These are phyloP conservation scores for Lactarius quietus DNA, from an alignment of 768 basidiomycete species.

Conservation along the genomic window DNA sequence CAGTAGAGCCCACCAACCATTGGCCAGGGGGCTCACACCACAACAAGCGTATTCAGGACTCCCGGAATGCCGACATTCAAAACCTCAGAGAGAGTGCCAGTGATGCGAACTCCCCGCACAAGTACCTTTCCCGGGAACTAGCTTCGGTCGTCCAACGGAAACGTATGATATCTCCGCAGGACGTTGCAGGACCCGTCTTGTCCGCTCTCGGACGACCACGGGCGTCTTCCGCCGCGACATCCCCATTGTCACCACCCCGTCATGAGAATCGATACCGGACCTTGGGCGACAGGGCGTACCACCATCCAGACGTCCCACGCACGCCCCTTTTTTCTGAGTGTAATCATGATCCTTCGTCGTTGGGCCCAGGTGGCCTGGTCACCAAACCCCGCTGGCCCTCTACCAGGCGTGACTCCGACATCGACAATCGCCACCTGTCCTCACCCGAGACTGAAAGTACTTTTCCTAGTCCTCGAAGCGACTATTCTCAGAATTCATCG, in stretches of 20 bases:
- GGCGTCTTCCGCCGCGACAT: background rate
- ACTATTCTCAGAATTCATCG: background rate
- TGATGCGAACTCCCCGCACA: background rate
- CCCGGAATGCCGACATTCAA: background rate
- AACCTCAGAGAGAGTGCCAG: background rate
- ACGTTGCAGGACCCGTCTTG: background rate
- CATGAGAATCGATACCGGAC: constrained; percentile 4
- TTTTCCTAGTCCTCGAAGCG: background rate
- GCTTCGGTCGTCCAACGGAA: background rate
- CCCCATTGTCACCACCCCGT: background rate
- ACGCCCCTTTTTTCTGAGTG: constrained; percentile 14
- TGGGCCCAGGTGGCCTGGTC: too few relatives aligned
- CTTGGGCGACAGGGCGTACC: constrained; percentile 15
- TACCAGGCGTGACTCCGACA: background rate
- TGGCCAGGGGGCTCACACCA: background rate
- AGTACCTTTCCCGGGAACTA: background rate
- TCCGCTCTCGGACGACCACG: background rate
- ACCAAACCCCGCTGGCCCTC: background rate
- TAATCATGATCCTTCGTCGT: background rate
- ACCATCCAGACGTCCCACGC: constrained; percentile 17
- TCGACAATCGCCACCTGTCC: background rate
- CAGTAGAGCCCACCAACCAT: background rate
- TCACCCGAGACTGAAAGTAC: background rate
- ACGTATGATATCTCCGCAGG: constrained; percentile 3
- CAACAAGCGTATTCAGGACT: background rate